A percentile compares a stretch with the other conserved stretches of the same genome.
Conservation (phyloP, 2,329 filamentous ascomycete species). For the Calonectria pseudoreteaudii region DNA sequence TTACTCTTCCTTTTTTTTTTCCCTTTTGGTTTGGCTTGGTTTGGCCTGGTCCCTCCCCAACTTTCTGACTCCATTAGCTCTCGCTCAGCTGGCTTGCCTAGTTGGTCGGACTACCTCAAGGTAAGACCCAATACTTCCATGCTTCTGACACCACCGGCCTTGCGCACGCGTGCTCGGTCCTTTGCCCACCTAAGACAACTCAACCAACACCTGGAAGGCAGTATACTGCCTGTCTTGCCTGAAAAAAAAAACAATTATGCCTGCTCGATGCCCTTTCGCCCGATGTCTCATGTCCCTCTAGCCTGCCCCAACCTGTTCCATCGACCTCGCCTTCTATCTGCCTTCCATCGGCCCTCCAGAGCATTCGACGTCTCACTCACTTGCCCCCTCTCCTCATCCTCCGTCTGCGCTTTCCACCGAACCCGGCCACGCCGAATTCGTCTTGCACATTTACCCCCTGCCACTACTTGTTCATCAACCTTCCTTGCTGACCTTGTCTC, state of each 20-base stretch:
- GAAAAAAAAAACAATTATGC: conserved; percentile 19
- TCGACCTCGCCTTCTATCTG: conserved; percentile 27
- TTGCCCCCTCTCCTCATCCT: background rate
- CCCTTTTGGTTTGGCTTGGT: conserved; percentile 7
- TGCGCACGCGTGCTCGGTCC: conserved; percentile 37
- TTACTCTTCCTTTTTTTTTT: conserved; percentile 32
- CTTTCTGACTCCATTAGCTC: conserved; percentile 36
- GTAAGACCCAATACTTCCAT: conserved; percentile 39
- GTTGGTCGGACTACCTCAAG: conserved; percentile 34
- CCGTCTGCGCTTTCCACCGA: conserved; percentile 6
- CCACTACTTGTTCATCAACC: background rate
- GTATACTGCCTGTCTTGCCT: conserved; percentile 31
- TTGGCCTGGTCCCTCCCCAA: background rate
- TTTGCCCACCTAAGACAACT: conserved; percentile 30
- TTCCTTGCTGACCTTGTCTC: conserved; percentile 15
- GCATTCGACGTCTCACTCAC: conserved; percentile 16
- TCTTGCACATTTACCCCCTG: background rate
- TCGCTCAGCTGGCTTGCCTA: conserved; percentile 34
- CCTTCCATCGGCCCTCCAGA: conserved; percentile 30
- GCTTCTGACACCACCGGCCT: conserved; percentile 40
- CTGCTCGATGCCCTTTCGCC: conserved; percentile 32
- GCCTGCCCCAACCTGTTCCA: conserved; percentile 13
- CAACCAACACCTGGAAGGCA: conserved; percentile 23
- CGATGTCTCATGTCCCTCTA: conserved; percentile 24
- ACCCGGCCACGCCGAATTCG: background rate